Conservation (phyloP, 2,329 filamentous ascomycete species). For the Uncinocarpus reesii region DNA sequence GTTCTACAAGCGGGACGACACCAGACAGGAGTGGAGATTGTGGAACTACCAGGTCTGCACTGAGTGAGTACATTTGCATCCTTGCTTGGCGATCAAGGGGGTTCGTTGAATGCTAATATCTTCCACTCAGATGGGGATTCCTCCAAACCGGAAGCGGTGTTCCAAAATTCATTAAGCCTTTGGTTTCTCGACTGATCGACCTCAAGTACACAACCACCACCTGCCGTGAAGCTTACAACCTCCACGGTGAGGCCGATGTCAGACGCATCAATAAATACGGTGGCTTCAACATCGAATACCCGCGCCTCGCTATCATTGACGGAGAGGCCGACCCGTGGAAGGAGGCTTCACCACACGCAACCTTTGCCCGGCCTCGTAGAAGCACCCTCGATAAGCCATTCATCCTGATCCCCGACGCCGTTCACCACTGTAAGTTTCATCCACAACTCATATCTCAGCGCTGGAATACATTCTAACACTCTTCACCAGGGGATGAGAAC, state of each 20-base stretch:
- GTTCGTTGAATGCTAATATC: slow-evolving; percentile 3
- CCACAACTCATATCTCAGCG: slow-evolving; percentile 2
- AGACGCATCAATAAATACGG: slow-evolving; percentile 66
- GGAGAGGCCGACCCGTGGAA: slow-evolving; percentile 74
- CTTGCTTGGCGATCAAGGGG: no score
- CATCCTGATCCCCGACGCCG: slow-evolving; percentile 60
- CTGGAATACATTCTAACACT: slow-evolving; percentile 22
- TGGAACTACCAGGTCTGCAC: slow-evolving; percentile 52
- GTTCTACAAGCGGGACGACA: slow-evolving; percentile 38
- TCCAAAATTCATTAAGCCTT: slow-evolving; percentile 52
- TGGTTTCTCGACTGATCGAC: slow-evolving; percentile 61
- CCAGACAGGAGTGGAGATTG: slow-evolving; percentile 37
- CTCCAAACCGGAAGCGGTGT: slow-evolving; percentile 63
- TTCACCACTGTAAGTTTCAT: slow-evolving; percentile 67
- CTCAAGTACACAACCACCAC: slow-evolving; percentile 51
- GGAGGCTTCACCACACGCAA: slow-evolving; percentile 59
- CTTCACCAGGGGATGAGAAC: slow-evolving; percentile 37
- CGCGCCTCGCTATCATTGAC: slow-evolving; percentile 66
- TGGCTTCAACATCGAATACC: slow-evolving; percentile 60
- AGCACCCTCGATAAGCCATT: slow-evolving; percentile 59
- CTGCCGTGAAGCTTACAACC: slow-evolving; percentile 61
- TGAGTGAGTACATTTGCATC: no score
- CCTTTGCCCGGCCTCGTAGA: slow-evolving; percentile 46
- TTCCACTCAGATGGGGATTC: slow-evolving; percentile 57
- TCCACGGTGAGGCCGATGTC: slow-evolving; percentile 52